Evolutionary conservation across 73 alveolate species (phyloP).

Genomic region (Loxodes magnus): DNA sequence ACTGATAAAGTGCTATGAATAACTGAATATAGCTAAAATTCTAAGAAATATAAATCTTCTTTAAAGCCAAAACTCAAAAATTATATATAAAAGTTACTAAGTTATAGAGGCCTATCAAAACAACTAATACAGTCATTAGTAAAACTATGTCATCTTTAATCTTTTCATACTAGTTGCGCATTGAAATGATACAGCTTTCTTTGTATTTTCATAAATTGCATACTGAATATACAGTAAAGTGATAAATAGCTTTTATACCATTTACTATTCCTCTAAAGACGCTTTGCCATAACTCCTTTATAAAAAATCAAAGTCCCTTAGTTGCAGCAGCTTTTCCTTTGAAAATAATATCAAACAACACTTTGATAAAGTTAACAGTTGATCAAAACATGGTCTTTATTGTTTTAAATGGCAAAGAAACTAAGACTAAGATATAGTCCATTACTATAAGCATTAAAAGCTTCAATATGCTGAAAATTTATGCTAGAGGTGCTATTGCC

Average conservation of each 20-base stretch:
- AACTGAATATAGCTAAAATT: no score
- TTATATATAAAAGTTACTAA: no score
- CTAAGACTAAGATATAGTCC: no score
- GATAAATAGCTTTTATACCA: background rate
- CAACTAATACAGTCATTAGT: no score
- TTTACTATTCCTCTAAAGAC: background rate
- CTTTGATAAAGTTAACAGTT: background rate
- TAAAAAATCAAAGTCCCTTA: background rate
- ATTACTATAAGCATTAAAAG: no score
- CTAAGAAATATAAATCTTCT: no score
- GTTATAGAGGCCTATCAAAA: no score
- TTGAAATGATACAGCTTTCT: background rate
- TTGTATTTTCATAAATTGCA: constrained; percentile 2
- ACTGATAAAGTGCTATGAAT: no score
- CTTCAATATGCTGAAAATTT: background rate
- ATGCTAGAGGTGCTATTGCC: background rate
- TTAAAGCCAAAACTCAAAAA: no score
- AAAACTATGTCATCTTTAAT: no score
- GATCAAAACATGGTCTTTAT: background rate
- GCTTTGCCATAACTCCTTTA: constrained; percentile 3
- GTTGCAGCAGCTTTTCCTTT: background rate
- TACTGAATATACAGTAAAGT: constrained; percentile 7
- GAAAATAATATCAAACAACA: background rate
- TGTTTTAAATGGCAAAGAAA: no score
- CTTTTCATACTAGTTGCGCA: background rate